Percentiles rank a stretch among this genome's conserved stretches.
These are phyloP conservation scores for Musa acuminata DNA, from an alignment of 176 grass and related monocot genomes.

Conservation along the genomic window DNA sequence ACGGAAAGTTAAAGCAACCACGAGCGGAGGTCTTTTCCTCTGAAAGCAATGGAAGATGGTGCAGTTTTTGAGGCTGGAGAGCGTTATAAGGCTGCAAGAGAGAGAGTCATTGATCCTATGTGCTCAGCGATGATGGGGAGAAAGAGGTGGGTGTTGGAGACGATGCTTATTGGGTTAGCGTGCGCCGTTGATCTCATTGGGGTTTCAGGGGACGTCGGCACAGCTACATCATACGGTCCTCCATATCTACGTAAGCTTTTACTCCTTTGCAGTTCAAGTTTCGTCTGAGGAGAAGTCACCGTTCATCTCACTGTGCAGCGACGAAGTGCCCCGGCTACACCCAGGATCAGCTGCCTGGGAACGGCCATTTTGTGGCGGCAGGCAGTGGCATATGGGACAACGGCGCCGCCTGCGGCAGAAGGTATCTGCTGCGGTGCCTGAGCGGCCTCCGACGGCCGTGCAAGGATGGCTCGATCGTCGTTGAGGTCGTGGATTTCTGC, in stretches of 20 bases:
- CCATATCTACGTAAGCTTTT: slow-evolving; percentile 33
- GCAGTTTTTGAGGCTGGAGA: no score
- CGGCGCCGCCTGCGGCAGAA: slow-evolving; percentile 36
- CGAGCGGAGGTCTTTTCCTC: no score
- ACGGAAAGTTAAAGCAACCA: no score
- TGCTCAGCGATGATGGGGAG: not conserved
- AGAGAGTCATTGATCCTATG: not conserved
- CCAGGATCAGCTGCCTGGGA: slow-evolving; percentile 25
- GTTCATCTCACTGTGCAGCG: slow-evolving; percentile 13
- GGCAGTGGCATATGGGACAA: slow-evolving; percentile 34
- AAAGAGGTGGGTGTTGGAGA: not conserved
- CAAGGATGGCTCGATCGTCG: slow-evolving; percentile 22
- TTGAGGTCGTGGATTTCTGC: slow-evolving; percentile 38
- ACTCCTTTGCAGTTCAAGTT: not conserved
- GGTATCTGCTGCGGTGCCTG: slow-evolving; percentile 32
- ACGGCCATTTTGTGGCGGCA: slow-evolving; percentile 29
- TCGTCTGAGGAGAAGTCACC: no score
- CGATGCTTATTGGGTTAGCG: not conserved
- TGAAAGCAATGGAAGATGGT: no score
- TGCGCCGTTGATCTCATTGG: not conserved
- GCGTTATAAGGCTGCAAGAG: not conserved
- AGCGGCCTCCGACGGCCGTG: slow-evolving; percentile 34
- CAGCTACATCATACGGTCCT: slow-evolving; percentile 28
- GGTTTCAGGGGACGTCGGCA: slow-evolving; percentile 33
- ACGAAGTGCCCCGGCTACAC: slow-evolving; percentile 30